These are phyloP conservation scores for Neurospora sp. DNA, from an alignment of 495 filamentous ascomycete genomes.

Conservation along the genomic window DNA sequence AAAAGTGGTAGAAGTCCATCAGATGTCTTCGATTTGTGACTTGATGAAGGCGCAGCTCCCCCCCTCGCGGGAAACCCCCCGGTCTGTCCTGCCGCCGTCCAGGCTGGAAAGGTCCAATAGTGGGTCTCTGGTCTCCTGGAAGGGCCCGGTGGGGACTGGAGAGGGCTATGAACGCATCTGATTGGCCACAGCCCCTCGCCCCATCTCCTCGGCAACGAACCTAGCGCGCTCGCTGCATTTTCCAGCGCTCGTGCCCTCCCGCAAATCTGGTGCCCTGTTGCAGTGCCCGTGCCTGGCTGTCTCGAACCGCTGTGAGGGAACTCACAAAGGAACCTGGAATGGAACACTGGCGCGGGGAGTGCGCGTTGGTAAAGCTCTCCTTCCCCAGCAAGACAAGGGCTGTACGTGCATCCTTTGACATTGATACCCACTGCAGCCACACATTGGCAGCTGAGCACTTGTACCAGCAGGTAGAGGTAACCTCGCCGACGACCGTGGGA, in stretches of 20 bases:
- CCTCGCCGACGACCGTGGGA: background rate
- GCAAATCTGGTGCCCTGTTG: background rate
- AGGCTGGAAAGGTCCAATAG: background rate
- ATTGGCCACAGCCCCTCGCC: background rate
- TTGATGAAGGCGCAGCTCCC: background rate
- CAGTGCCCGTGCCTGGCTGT: background rate
- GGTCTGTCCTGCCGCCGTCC: background rate
- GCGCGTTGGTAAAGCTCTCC: background rate
- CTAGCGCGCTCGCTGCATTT: background rate
- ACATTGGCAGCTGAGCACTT: background rate
- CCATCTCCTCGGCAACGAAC: background rate
- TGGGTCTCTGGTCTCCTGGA: background rate
- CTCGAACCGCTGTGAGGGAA: background rate
- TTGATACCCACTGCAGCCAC: background rate
- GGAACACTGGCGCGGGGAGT: background rate
- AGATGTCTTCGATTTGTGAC: background rate
- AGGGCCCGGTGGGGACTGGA: background rate
- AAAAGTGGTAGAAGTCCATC: background rate
- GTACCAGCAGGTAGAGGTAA: background rate
- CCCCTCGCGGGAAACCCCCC: background rate
- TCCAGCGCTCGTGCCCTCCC: background rate
- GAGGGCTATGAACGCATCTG: background rate
- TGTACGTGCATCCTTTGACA: background rate
- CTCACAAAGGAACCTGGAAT: background rate
- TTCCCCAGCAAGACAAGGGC: background rate